Percentiles rank a stretch among this genome's conserved stretches.
Evolutionary conservation across 306 rosid genomes (phyloP).

Genomic region (Dryas drummondii): DNA sequence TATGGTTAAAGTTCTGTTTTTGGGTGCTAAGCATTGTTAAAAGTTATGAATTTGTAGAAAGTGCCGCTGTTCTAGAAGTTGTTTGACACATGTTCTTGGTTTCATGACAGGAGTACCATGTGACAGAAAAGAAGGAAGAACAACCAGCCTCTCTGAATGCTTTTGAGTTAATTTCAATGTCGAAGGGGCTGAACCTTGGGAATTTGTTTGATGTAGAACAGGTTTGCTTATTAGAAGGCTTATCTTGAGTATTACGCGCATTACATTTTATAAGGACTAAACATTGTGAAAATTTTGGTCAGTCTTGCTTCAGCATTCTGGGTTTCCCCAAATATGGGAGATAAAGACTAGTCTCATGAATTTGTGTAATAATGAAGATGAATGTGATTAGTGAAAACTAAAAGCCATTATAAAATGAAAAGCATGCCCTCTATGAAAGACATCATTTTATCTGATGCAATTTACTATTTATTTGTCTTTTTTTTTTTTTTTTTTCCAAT

Average conservation of each 20-base stretch:
- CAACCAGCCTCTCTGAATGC: slow-evolving; percentile 94
- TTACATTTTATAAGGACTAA: neutral
- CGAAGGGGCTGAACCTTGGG: slow-evolving; percentile 89
- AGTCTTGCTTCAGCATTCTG: neutral
- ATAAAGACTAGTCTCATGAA: neutral
- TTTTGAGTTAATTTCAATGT: slow-evolving; percentile 92
- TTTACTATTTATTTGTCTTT: neutral
- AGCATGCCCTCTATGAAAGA: neutral
- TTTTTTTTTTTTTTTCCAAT: neutral
- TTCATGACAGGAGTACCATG: slow-evolving; percentile 80
- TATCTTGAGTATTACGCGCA: neutral
- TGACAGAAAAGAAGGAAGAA: slow-evolving; percentile 91
- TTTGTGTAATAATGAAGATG: neutral
- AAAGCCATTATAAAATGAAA: neutral
- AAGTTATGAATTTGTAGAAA: slow-evolving; percentile 12
- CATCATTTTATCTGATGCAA: neutral
- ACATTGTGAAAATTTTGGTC: neutral
- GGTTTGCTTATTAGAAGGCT: slow-evolving; percentile 42
- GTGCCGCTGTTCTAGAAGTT: slow-evolving; percentile 10
- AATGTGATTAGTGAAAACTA: neutral
- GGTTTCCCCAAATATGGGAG: neutral
- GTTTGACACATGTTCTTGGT: slow-evolving; percentile 18
- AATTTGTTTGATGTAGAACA: slow-evolving; percentile 89
- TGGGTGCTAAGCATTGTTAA: slow-evolving; percentile 1
- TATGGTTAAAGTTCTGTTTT: neutral